Evolutionary conservation across 768 basidiomycete species (phyloP).

Genomic region (Boletus coccyginus): DNA sequence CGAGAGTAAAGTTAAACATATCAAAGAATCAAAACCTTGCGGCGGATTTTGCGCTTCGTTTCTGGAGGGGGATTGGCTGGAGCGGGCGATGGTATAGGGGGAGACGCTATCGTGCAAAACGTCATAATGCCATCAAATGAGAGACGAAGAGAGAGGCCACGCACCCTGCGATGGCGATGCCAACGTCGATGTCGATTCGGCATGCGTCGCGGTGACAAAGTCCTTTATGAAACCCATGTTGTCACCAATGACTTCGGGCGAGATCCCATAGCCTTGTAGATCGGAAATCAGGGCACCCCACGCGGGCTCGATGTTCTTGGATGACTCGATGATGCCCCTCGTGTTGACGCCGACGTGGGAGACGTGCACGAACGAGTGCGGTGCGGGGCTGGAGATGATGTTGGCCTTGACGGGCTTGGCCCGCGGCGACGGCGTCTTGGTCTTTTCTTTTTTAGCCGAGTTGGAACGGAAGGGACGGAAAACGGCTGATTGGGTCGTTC

Average conservation of each 20-base stretch:
- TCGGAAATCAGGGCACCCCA: slow-evolving; percentile 49
- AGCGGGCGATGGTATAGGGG: slow-evolving; percentile 7
- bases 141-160: not conserved
- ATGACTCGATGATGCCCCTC: slow-evolving; percentile 50
- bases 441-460: slow-evolving; percentile 26
- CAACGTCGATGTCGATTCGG: not conserved
- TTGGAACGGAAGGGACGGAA: slow-evolving; percentile 28
- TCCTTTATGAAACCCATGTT: slow-evolving; percentile 38
- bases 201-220: slow-evolving; percentile 15
- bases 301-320: slow-evolving; percentile 49
- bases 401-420: slow-evolving; percentile 29
- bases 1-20: not conserved
- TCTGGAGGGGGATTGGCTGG: slow-evolving; percentile 15
- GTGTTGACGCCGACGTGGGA: slow-evolving; percentile 60
- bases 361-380: slow-evolving; percentile 64
- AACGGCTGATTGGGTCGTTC: slow-evolving; percentile 17
- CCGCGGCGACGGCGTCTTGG: slow-evolving; percentile 39
- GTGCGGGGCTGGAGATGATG: slow-evolving; percentile 56
- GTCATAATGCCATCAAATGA: not conserved
- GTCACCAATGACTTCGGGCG: slow-evolving; percentile 28
- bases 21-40: slow-evolving; percentile 30
- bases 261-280: slow-evolving; percentile 40
- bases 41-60: slow-evolving; percentile 32
- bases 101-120: slow-evolving; percentile 2
- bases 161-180: slow-evolving; percentile 8